Conservation (phyloP, 2,329 filamentous ascomycete genomes). For the Trichophyton rubrum region DNA sequence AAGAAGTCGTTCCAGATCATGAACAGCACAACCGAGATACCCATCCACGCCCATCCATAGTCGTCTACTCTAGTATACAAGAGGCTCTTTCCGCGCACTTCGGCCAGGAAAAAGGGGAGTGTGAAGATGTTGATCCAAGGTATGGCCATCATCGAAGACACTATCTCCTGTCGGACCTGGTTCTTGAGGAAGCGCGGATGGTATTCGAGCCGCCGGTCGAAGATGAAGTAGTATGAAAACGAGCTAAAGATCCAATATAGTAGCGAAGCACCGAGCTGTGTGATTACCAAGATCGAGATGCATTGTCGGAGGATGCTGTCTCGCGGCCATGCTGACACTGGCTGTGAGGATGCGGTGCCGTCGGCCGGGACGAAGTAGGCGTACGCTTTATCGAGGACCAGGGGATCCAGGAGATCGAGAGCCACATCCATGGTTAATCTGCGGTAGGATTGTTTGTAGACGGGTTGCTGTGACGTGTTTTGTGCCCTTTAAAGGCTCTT, state of each 20-base stretch:
- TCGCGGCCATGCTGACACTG: conserved; percentile 46
- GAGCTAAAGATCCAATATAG: conserved; percentile 65
- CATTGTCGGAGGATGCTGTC: conserved; percentile 58
- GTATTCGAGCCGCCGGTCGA: conserved; percentile 64
- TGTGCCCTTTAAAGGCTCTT: too few relatives aligned
- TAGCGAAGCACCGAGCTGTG: conserved; percentile 46
- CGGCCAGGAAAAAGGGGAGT: conserved; percentile 59
- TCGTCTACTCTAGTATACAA: conserved; percentile 58
- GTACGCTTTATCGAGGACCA: conserved; percentile 59
- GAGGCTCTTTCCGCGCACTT: conserved; percentile 65
- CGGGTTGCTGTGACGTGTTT: background rate
- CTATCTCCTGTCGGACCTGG: conserved; percentile 65
- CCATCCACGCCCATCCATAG: conserved; percentile 57
- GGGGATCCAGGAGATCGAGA: conserved; percentile 62
- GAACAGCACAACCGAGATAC: conserved; percentile 64
- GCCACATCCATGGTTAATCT: conserved; percentile 59
- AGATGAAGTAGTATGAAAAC: conserved; percentile 66
- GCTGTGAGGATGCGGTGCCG: conserved; percentile 46
- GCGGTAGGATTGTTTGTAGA: background rate
- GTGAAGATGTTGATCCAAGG: conserved; percentile 65
- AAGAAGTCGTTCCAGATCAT: conserved; percentile 63
- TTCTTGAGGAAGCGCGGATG: conserved; percentile 81
- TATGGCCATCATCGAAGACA: conserved; percentile 55
- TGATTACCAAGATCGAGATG: conserved; percentile 58
- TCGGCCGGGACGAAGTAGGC: conserved; percentile 50